Evolutionary conservation across 352 stramenopile genomes (phyloP).

Genomic region (Globisporangium yorkense): DNA sequence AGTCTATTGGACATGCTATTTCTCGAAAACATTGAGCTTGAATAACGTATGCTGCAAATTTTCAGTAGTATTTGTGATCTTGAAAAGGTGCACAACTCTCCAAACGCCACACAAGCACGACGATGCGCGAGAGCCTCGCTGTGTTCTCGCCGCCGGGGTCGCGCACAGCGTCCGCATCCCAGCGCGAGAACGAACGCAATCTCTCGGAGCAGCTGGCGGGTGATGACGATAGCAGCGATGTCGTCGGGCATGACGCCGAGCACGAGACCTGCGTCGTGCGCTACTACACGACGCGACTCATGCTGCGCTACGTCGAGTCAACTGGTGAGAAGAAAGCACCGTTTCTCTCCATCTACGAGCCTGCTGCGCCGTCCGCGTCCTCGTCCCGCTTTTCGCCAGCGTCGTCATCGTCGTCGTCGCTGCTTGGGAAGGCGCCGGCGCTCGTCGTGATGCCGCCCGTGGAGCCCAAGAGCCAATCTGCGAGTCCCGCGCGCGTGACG

Average conservation of each 20-base stretch:
- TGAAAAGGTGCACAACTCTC: neutral
- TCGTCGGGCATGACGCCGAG: slow-evolving; percentile 6
- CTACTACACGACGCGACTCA: slow-evolving; percentile 26
- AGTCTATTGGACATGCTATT: too few species aligned
- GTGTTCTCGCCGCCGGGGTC: slow-evolving; percentile 1
- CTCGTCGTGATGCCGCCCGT: slow-evolving; percentile 21
- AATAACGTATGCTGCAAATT: too few species aligned
- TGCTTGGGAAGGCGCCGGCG: slow-evolving; percentile 21
- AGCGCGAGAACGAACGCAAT: neutral
- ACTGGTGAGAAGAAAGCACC: neutral
- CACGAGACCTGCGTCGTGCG: slow-evolving; percentile 28
- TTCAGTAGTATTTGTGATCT: too few species aligned
- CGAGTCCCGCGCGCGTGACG: slow-evolving; percentile 1
- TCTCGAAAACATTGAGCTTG: too few species aligned
- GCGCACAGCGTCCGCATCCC: neutral
- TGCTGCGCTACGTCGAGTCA: slow-evolving; percentile 18
- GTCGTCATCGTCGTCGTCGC: slow-evolving; percentile 1
- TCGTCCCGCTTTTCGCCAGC: neutral
- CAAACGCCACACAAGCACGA: neutral
- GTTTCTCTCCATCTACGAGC: slow-evolving; percentile 23
- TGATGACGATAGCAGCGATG: neutral
- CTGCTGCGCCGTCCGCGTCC: neutral
- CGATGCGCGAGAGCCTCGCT: slow-evolving; percentile 9
- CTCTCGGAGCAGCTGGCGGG: neutral
- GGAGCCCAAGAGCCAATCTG: neutral